Base-by-base conservation (phyloP, 225 moss, liverwort and hornwort genomes). In the Anthoceros angustus region DNA sequence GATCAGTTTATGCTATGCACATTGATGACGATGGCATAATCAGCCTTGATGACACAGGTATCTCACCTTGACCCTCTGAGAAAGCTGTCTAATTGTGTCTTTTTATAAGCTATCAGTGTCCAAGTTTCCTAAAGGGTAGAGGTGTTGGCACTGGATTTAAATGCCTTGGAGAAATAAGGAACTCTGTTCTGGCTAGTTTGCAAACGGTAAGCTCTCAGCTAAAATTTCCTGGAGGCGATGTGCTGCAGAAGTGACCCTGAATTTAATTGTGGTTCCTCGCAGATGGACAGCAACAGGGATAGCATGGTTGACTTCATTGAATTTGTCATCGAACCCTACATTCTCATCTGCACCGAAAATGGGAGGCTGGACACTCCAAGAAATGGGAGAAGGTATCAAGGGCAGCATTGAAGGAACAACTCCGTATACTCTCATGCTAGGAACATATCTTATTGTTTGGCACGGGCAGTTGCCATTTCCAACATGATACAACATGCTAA, bases 251-350 rank as follows among this genome's bases (percentile, higher is more conserved):
- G 7, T 62, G 48, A 15, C 11, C 15, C 15, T 11, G 48, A 49
- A 10, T 15, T 49, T 49, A 40, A 20, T 15, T 63, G 20, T 63
- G 7, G 39, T 9, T 26, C 62, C 62, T 32, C 63, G 14, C 74
- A 87, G 87, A 94, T 94, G 90, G 94, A 94, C 73, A 94, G 90
- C 77, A 94, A 94, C 64, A 77, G 82, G 63, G 94, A 94, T 77
- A 90, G 90, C 62, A 86, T 84, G 74, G 84, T 94, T 61, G 90
- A 94, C 67, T 94, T 94, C 65, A 80, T 85, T 74, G 94, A 94
- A 66, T 94, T 94, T 67, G 94, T 94, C 70, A 86, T 90, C 32
- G 94, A 25, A 90, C 94, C 16, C 81, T 94, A 46, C 94, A 90
- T 71, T 90, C 90, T 14, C 86, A 94, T 69, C 94, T 90, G 72